phyloP scores from a whole-genome alignment of 164 flowering plant genomes.

The Vitis rupestris region DNA sequence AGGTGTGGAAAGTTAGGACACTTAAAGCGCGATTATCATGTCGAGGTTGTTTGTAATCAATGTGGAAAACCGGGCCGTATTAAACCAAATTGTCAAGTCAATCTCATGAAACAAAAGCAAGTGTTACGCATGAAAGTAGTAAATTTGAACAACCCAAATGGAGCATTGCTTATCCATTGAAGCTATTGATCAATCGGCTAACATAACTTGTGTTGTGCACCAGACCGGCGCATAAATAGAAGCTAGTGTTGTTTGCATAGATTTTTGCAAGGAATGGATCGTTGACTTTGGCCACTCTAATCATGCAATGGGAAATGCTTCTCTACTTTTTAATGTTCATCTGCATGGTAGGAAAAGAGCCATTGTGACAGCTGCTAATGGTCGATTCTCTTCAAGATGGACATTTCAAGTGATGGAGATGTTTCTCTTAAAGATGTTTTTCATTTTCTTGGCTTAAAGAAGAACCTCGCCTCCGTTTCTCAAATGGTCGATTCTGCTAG shows the following conservation, averaged over 20 bases:
- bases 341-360: background rate
- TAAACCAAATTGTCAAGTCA: background rate
- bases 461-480: constrained; percentile 12
- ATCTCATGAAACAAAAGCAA: background rate
- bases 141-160: background rate
- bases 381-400: no score
- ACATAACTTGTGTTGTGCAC: background rate
- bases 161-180: background rate
- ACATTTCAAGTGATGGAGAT: no score
- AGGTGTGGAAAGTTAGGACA: background rate
- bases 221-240: background rate
- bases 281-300: background rate
- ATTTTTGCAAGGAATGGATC: background rate
- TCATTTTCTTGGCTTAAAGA: constrained; percentile 22
- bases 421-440: no score
- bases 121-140: background rate
- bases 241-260: background rate
- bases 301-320: background rate
- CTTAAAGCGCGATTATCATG: background rate
- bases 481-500: constrained; percentile 12
- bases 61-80: background rate
- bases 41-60: background rate
- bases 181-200: background rate
- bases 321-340: background rate
- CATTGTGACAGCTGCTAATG: background rate